Conservation (phyloP, 2,329 filamentous ascomycete species). For the Pseudopyricularia cyperi region DNA sequence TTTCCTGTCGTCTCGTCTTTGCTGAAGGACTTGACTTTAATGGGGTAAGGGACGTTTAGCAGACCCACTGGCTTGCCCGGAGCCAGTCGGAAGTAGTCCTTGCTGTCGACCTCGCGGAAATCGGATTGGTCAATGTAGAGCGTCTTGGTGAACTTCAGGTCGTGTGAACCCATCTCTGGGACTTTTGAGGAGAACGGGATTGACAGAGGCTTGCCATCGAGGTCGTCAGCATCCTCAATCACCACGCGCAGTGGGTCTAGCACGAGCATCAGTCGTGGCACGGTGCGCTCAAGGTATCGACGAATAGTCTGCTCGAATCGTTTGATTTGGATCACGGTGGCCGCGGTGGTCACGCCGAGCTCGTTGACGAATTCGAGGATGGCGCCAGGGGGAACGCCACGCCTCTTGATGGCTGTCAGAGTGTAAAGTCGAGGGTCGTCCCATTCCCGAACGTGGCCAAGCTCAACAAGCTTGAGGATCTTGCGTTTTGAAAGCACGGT, state of each 20-base stretch:
- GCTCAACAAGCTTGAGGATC: constrained; percentile 65
- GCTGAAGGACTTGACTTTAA: constrained; percentile 54
- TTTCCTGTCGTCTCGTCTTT: constrained; percentile 44
- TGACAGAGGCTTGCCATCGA: constrained; percentile 46
- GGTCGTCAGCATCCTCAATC: constrained; percentile 64
- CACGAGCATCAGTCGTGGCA: constrained; percentile 80
- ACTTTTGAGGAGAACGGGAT: constrained; percentile 78
- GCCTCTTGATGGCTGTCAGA: constrained; percentile 67
- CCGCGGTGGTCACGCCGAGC: constrained; percentile 75
- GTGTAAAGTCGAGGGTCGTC: constrained; percentile 87
- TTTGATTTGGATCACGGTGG: constrained; percentile 64
- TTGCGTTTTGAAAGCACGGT: constrained; percentile 82
- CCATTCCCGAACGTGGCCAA: constrained; percentile 73
- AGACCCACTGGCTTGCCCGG: constrained; percentile 64
- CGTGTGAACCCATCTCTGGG: constrained; percentile 49
- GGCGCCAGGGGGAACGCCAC: constrained; percentile 78
- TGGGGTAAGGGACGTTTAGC: constrained; percentile 55
- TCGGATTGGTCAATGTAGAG: constrained; percentile 77
- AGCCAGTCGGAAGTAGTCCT: constrained; percentile 67
- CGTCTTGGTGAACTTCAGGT: constrained; percentile 54
- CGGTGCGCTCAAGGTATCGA: constrained; percentile 74
- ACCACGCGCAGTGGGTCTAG: constrained; percentile 73
- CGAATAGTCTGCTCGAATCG: constrained; percentile 81
- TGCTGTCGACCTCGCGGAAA: constrained; percentile 59
- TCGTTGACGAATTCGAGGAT: constrained; percentile 85